These are phyloP conservation scores for Cubamyces lactineus DNA, from an alignment of 768 basidiomycete genomes.

Conservation along the genomic window DNA sequence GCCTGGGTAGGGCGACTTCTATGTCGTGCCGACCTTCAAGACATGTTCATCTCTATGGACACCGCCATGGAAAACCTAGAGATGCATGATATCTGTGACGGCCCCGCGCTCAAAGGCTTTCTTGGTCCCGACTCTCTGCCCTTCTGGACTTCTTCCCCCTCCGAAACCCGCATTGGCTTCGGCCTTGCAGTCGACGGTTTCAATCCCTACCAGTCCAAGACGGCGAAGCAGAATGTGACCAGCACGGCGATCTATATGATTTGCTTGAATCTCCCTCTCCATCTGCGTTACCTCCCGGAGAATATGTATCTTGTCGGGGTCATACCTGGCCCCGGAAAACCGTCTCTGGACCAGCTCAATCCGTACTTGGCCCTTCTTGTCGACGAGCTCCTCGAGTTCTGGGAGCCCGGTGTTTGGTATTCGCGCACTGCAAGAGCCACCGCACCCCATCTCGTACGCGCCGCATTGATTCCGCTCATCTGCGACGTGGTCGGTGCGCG, in stretches of 20 bases:
- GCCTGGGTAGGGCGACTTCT: not conserved
- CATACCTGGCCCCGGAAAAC: constrained; percentile 46
- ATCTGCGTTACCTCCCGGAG: constrained; percentile 25
- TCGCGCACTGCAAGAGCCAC: constrained; percentile 30
- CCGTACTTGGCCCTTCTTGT: constrained; percentile 43
- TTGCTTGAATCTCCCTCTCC: constrained; percentile 33
- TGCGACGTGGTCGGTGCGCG: constrained; percentile 37
- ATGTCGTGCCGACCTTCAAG: not conserved
- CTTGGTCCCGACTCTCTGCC: no score
- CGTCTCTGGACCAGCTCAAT: constrained; percentile 40
- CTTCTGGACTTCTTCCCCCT: no score
- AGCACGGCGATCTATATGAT: not conserved
- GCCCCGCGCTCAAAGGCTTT: no score
- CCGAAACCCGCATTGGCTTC: no score
- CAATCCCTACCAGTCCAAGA: no score
- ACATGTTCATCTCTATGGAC: not conserved
- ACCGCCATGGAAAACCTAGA: not conserved
- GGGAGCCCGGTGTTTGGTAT: constrained; percentile 37
- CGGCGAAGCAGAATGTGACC: no score
- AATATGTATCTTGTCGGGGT: constrained; percentile 47
- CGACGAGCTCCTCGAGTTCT: constrained; percentile 40
- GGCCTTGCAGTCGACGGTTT: no score
- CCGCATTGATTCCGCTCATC: constrained; percentile 37
- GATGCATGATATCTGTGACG: not conserved
- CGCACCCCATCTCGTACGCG: constrained; percentile 34